A percentile compares a stretch with the other conserved stretches of the same genome.
phyloP scores from a whole-genome alignment of 306 rosid species.

The Urtica urens region DNA sequence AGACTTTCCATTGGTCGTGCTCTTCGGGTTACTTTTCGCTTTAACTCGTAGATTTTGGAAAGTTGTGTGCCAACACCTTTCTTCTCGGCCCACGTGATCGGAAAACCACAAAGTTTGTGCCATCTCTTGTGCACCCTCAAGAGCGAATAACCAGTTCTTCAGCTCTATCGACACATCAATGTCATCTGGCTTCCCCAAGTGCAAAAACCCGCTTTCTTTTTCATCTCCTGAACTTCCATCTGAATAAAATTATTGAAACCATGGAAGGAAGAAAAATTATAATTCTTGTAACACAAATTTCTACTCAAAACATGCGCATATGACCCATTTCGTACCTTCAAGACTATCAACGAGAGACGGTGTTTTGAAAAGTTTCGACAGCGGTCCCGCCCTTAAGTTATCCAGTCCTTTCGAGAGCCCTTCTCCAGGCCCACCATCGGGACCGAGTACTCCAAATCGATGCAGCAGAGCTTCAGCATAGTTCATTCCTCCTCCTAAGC shows the following conservation, averaged over 20 bases:
- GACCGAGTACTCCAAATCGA: slow-evolving; percentile 84
- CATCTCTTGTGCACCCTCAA: slow-evolving; percentile 73
- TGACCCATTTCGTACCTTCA: slow-evolving; percentile 50
- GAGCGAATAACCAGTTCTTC: slow-evolving; percentile 90
- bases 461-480: slow-evolving; percentile 81
- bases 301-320: no score
- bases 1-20: slow-evolving; percentile 29
- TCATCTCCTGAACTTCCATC: slow-evolving; percentile 36
- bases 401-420: slow-evolving; percentile 66
- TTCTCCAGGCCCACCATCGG: slow-evolving; percentile 86
- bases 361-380: slow-evolving; percentile 68
- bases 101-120: slow-evolving; percentile 65
- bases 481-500: slow-evolving; percentile 94
- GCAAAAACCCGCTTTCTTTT: slow-evolving; percentile 37
- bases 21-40: slow-evolving; percentile 54
- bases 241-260: no score
- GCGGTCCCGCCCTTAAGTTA: slow-evolving; percentile 67
- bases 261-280: no score
- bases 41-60: slow-evolving; percentile 51
- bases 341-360: slow-evolving; percentile 33
- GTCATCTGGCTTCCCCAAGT: slow-evolving; percentile 72
- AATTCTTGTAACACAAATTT: no score
- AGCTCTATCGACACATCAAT: slow-evolving; percentile 65
- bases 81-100: slow-evolving; percentile 53
- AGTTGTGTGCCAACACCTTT: slow-evolving; percentile 81